phyloP scores from a whole-genome alignment of 306 rosid species.

The Alnus rubra region DNA sequence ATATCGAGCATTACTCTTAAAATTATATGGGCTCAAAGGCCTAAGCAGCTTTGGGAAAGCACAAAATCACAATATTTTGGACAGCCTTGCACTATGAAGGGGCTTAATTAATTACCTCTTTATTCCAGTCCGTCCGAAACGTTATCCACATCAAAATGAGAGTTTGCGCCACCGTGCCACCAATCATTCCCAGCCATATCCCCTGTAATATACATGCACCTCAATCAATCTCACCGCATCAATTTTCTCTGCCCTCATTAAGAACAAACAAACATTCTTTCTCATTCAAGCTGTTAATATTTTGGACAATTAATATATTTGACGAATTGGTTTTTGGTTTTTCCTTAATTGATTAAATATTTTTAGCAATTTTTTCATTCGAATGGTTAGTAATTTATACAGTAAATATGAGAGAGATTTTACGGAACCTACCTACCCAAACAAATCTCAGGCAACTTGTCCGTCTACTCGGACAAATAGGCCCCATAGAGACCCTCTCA shows the following conservation, averaged over 20 bases:
- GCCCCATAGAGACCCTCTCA: no score
- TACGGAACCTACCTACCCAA: no score
- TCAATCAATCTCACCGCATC: neutral
- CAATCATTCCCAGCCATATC: slow-evolving; percentile 74
- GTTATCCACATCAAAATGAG: slow-evolving; percentile 59
- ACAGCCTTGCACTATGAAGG: no score
- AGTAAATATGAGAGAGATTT: no score
- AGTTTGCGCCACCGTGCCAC: slow-evolving; percentile 69
- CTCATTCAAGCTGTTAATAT: neutral
- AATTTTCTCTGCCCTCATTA: neutral
- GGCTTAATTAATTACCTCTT: slow-evolving; percentile 47
- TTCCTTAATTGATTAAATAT: no score
- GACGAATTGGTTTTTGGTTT: neutral
- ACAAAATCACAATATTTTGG: no score
- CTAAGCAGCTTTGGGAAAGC: no score
- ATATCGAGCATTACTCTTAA: no score
- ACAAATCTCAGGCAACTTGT: no score
- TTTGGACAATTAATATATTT: neutral
- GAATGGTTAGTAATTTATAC: no score
- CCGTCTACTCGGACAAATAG: no score
- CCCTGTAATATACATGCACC: slow-evolving; percentile 42
- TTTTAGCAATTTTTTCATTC: neutral
- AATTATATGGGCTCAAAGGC: no score
- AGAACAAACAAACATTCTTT: neutral
- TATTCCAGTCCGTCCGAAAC: slow-evolving; percentile 62